These are phyloP conservation scores for Xylariaceae sp. DNA, from an alignment of 2,329 filamentous ascomycete genomes.

Conservation along the genomic window DNA sequence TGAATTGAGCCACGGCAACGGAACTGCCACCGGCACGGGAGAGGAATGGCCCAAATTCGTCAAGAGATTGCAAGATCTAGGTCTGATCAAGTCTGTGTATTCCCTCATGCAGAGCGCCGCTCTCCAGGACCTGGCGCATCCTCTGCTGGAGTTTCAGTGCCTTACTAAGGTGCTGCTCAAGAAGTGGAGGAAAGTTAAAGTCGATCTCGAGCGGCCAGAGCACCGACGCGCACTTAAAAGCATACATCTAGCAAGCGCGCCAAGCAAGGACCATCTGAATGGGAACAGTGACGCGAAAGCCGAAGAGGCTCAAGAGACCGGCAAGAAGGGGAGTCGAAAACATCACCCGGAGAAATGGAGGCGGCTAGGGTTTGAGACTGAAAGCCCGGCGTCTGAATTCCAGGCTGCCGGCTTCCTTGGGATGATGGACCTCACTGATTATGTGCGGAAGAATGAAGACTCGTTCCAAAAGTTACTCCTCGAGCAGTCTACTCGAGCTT, in stretches of 20 bases:
- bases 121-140: constrained; percentile 83
- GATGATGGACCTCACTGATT: constrained; percentile 97
- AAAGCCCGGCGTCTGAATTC: constrained; percentile 83
- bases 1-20: constrained; percentile 39
- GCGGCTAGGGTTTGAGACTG: constrained; percentile 83
- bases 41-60: constrained; percentile 96
- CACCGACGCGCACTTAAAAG: constrained; percentile 84
- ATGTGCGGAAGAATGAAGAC: constrained; percentile 86
- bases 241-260: constrained; percentile 76
- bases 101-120: constrained; percentile 91
- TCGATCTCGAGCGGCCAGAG: constrained; percentile 83
- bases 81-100: constrained; percentile 88
- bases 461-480: constrained; percentile 86
- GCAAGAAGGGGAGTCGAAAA: constrained; percentile 60
- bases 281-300: constrained; percentile 34
- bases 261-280: constrained; percentile 39
- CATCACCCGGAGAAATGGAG: constrained; percentile 93
- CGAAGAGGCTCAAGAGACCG: constrained; percentile 39
- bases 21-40: constrained; percentile 36
- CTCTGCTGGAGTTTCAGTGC: constrained; percentile 87
- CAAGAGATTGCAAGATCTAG: constrained; percentile 86
- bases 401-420: constrained; percentile 81
- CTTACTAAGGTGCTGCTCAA: constrained; percentile 81
- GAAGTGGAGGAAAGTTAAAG: constrained; percentile 80
- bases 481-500: constrained; percentile 74